phyloP scores from a whole-genome alignment of 129 eudicot genomes.

The Glebionis coronaria region DNA sequence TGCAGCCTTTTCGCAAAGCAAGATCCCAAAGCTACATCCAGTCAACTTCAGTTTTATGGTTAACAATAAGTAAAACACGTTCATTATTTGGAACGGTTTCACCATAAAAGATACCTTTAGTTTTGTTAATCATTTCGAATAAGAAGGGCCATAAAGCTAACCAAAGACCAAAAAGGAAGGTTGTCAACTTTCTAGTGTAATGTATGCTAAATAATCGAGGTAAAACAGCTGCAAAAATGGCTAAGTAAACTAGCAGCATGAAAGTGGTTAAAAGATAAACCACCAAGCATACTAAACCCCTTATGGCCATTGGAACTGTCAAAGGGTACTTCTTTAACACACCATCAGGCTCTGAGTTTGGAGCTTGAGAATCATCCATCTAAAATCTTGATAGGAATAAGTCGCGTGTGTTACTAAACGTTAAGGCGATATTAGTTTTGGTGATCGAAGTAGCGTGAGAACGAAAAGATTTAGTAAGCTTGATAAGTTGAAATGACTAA shows the following conservation, averaged over 20 bases:
- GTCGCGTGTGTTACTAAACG: too few relatives aligned
- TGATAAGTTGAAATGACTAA: background rate
- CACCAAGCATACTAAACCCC: constrained; percentile 63
- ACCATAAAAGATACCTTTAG: constrained; percentile 73
- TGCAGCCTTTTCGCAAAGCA: constrained; percentile 68
- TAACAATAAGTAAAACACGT: constrained; percentile 72
- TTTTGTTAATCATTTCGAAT: constrained; percentile 79
- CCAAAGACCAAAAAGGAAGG: constrained; percentile 75
- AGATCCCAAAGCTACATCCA: constrained; percentile 97
- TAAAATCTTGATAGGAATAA: constrained; percentile 18
- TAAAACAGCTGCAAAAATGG: constrained; percentile 40
- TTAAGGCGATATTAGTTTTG: too few relatives aligned
- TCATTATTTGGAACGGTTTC: constrained; percentile 61
- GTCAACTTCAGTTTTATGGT: constrained; percentile 95
- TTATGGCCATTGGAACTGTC: constrained; percentile 55
- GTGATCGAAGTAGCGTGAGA: background rate
- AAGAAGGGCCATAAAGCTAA: constrained; percentile 84
- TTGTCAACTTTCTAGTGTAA: constrained; percentile 54
- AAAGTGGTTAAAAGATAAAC: constrained; percentile 70
- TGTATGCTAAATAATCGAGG: constrained; percentile 65
- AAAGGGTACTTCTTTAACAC: constrained; percentile 47
- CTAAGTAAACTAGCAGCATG: constrained; percentile 59
- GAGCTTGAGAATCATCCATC: constrained; percentile 39
- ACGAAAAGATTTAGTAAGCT: background rate
- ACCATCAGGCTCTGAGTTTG: background rate